Evolutionary conservation across 2,329 filamentous ascomycete species (phyloP), one percentile per base, ranked within the genome.

Genomic region (Amauroascus niger): DNA sequence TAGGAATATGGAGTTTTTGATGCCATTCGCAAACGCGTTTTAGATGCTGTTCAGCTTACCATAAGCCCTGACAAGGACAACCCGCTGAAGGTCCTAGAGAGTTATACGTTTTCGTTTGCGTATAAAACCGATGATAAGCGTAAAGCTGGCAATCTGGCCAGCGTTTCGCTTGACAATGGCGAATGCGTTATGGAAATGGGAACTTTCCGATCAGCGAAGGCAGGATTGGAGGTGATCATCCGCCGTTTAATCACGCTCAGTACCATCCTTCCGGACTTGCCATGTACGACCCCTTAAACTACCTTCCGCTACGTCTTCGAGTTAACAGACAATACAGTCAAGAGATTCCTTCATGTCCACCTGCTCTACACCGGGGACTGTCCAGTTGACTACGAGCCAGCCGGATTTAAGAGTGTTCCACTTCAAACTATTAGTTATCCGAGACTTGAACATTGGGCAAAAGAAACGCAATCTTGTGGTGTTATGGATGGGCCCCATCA

Each of bases 1-100:
- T 51, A 78, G 76, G 75, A 79, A 61, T 63, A 67, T 22, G 75
- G 72, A 6, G 72, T 73, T 2, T 77, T 77, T 58, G 67, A 73
- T 16, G 74, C 74, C 4, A 58, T 79, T 3, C 62, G 67, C 46
- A 66, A 65, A 20, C 70, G 70, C 26, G 64, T 68, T 22, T 66
- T 79, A 3, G 66, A 69, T 26, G 69, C 70, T 1, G 55, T 79
- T n/a, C 72, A 77, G 55, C 58, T 78, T 30, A 73, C 70, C 33
- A 67, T 79, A 18, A 68, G 72, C 54, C 65, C 70, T 28, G 66
- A 73, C 55, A 65, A 66, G 18, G 58, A 68, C 16, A 54, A 64
- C 5, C 65, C 67, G 2, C 58, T 62, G 6, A 62, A 71, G 28
- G 68, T 77, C n/a, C 47, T 78, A 9, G 76, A 79, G 61, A 69